Percentiles rank a stretch among this genome's conserved stretches.
Conservation (phyloP, 2,329 filamentous ascomycete genomes). For the Calonectria hongkongensis region DNA sequence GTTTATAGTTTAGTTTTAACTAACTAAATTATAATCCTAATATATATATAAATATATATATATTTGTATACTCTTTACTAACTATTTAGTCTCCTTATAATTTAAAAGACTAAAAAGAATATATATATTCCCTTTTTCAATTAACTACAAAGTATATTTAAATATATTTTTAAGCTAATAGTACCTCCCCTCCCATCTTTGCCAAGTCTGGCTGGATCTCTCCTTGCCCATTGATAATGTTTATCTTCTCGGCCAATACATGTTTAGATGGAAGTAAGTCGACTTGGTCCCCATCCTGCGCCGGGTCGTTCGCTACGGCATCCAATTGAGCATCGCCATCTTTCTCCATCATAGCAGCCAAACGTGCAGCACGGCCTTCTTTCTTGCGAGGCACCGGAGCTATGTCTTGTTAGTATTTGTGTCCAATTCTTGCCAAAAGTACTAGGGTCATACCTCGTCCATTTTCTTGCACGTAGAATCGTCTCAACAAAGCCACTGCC, state of each 20-base stretch:
- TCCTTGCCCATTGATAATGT: slow-evolving; percentile 8
- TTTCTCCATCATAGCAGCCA: slow-evolving; percentile 71
- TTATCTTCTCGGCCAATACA: slow-evolving; percentile 39
- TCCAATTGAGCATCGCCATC: slow-evolving; percentile 54
- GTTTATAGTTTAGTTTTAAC: too few species aligned
- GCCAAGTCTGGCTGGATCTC: not conserved
- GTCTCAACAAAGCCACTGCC: slow-evolving; percentile 91
- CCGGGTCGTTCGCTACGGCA: slow-evolving; percentile 24
- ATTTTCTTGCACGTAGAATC: slow-evolving; percentile 99
- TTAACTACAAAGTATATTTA: too few species aligned
- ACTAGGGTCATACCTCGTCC: slow-evolving; percentile 79
- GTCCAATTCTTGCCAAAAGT: not conserved
- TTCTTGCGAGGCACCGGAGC: slow-evolving; percentile 73
- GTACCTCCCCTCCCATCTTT: not conserved
- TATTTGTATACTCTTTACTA: too few species aligned
- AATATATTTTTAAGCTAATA: not conserved
- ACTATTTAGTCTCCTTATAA: too few species aligned
- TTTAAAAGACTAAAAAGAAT: too few species aligned
- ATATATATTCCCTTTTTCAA: too few species aligned
- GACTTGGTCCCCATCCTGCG: slow-evolving; percentile 32
- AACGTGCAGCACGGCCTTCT: slow-evolving; percentile 72
- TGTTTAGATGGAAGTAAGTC: slow-evolving; percentile 42
- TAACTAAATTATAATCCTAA: too few species aligned
- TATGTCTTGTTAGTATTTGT: slow-evolving; percentile 49
- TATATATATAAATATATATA: too few species aligned